phyloP scores from a whole-genome alignment of 192 early-diverging fungal species.

The Chytriomyces sp. region DNA sequence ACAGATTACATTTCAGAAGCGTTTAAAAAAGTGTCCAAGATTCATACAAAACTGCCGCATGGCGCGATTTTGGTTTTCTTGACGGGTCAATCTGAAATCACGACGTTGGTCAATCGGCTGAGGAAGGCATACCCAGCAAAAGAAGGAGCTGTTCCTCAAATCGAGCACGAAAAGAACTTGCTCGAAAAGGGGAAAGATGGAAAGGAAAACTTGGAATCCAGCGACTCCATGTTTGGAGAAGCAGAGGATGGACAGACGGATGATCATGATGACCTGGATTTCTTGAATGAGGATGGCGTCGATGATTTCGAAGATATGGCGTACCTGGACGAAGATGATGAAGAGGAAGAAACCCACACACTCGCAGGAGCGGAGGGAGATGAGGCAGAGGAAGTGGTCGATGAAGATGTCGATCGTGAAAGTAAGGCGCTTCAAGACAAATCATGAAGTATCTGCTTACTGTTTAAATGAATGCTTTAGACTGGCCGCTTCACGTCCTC shows the following conservation, averaged over 20 bases:
- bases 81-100: conserved; percentile 94
- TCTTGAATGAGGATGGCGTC: conserved; percentile 23
- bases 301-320: conserved; percentile 58
- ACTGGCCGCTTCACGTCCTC: conserved; percentile 82
- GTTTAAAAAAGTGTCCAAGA: conserved; percentile 90
- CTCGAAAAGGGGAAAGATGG: conserved; percentile 36
- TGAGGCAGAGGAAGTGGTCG: conserved; percentile 63
- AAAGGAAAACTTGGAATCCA: neutral
- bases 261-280: conserved; percentile 27
- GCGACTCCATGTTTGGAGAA: conserved; percentile 43
- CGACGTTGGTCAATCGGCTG: conserved; percentile 74
- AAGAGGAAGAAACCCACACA: conserved; percentile 46
- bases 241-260: conserved; percentile 36
- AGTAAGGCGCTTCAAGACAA: conserved; percentile 54
- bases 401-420: conserved; percentile 57
- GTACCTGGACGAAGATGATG: conserved; percentile 65
- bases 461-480: conserved; percentile 27
- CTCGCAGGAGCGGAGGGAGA: conserved; percentile 69
- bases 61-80: conserved; percentile 96
- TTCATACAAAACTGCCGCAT: conserved; percentile 88
- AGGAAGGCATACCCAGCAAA: conserved; percentile 70
- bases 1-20: conserved; percentile 86
- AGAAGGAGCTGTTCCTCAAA: neutral
- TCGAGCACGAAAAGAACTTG: conserved; percentile 30
- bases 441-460: neutral